phyloP scores from a whole-genome alignment of 2,329 filamentous ascomycete species.

The Penicillium griseofulvum region DNA sequence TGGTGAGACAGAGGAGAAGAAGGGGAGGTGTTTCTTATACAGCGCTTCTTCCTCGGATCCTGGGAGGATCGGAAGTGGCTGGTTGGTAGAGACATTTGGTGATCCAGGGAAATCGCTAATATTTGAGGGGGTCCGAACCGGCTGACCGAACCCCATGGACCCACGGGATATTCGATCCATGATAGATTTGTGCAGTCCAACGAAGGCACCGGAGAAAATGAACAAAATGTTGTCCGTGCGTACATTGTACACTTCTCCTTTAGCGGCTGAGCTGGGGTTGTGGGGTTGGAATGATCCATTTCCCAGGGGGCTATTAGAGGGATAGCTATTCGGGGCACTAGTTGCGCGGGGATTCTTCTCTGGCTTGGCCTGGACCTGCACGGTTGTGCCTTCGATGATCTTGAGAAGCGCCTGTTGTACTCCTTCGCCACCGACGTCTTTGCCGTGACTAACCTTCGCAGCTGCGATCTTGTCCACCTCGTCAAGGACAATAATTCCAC shows the following conservation, averaged over 20 bases:
- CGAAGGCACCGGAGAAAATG: slow-evolving; percentile 93
- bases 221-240: slow-evolving; percentile 97
- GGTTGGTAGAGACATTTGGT: slow-evolving; percentile 24
- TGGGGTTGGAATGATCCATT: slow-evolving; percentile 31
- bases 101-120: slow-evolving; percentile 27
- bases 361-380: slow-evolving; percentile 83
- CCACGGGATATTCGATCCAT: slow-evolving; percentile 81
- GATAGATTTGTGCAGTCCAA: slow-evolving; percentile 83
- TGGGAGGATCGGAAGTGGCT: slow-evolving; percentile 53
- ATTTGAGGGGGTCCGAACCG: slow-evolving; percentile 59
- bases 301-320: slow-evolving; percentile 39
- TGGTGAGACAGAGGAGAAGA: slow-evolving; percentile 57
- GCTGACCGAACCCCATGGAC: slow-evolving; percentile 87
- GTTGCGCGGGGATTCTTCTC: slow-evolving; percentile 44
- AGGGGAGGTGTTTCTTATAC: slow-evolving; percentile 59
- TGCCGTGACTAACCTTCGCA: slow-evolving; percentile 79
- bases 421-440: slow-evolving; percentile 93
- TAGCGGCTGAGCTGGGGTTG: slow-evolving; percentile 39
- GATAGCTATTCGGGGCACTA: slow-evolving; percentile 39
- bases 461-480: slow-evolving; percentile 97
- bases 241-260: slow-evolving; percentile 66
- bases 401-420: slow-evolving; percentile 95
- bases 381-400: slow-evolving; percentile 91
- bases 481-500: slow-evolving; percentile 91
- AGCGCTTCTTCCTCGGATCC: slow-evolving; percentile 64